Evolutionary conservation across 2,329 filamentous ascomycete genomes (phyloP).

Genomic region (Gaeumannomyces tritici): DNA sequence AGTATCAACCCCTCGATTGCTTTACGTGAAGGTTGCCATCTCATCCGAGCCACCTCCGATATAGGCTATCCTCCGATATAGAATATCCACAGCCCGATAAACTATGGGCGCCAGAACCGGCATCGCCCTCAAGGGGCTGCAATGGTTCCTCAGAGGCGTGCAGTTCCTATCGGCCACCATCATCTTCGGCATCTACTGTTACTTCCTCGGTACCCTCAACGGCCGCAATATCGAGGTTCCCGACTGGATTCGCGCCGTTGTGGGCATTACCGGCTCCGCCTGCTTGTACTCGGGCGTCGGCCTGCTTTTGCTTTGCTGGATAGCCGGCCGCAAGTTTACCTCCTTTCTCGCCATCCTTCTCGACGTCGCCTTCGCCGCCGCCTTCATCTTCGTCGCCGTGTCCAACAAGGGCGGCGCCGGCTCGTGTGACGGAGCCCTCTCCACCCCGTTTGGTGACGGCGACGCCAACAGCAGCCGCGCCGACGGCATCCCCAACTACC

Average conservation of each 20-base stretch:
- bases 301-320: constrained; percentile 66
- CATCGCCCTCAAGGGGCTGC: constrained; percentile 55
- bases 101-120: constrained; percentile 49
- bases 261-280: constrained; percentile 66
- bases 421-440: constrained; percentile 50
- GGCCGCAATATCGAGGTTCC: constrained; percentile 55
- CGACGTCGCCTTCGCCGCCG: constrained; percentile 66
- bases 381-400: constrained; percentile 73
- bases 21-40: not conserved
- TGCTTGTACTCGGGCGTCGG: constrained; percentile 66
- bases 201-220: constrained; percentile 68
- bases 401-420: constrained; percentile 60
- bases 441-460: constrained; percentile 56
- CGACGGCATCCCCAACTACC: constrained; percentile 31
- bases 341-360: constrained; percentile 65
- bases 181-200: constrained; percentile 71
- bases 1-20: not conserved
- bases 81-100: not conserved
- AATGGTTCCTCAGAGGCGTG: constrained; percentile 64
- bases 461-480: constrained; percentile 27
- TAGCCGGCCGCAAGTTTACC: constrained; percentile 66
- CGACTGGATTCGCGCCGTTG: constrained; percentile 61
- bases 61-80: too few species aligned
- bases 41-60: too few species aligned
- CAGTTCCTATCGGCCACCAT: constrained; percentile 65